Evolutionary conservation across 1,284 basidiomycete species (phyloP).

Genomic region (Cryptococcus sp.): DNA sequence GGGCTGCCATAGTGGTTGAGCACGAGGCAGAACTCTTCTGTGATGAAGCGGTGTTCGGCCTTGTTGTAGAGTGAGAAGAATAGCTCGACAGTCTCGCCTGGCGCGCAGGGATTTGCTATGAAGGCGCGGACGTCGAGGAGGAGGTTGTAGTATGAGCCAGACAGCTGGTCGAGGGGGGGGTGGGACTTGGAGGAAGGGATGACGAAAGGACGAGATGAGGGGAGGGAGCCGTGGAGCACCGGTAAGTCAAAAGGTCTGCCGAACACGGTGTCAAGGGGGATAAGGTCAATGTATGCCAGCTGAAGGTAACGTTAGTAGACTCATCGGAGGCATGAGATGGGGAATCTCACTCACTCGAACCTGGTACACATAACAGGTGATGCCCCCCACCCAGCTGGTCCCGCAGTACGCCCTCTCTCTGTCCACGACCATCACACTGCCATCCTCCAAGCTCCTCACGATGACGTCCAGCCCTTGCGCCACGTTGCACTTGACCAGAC

Average conservation of each 20-base stretch:
- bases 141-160: conserved; percentile 64
- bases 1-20: conserved; percentile 89
- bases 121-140: conserved; percentile 87
- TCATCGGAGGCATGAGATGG: too few relatives aligned
- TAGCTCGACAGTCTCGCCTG: conserved; percentile 87
- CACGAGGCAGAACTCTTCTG: conserved; percentile 87
- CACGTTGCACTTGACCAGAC: conserved; percentile 85
- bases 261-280: conserved; percentile 46
- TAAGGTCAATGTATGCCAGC: conserved; percentile 72
- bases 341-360: conserved; percentile 47
- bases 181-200: conserved; percentile 3
- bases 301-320: conserved; percentile 9
- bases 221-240: background rate
- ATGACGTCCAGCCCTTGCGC: conserved; percentile 91
- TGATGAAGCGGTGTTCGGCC: conserved; percentile 75
- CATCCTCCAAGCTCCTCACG: conserved; percentile 87
- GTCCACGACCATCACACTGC: conserved; percentile 79
- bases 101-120: conserved; percentile 79
- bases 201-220: conserved; percentile 3
- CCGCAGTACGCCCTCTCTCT: conserved; percentile 68
- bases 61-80: conserved; percentile 92
- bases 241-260: conserved; percentile 19
- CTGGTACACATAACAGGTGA: conserved; percentile 67
- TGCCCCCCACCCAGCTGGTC: conserved; percentile 67
- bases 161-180: background rate